A percentile compares a stretch with the other conserved stretches of the same genome.
Evolutionary conservation across 1,139 yeast genomes (phyloP).

Genomic region (Nakaseomyces sp.): DNA sequence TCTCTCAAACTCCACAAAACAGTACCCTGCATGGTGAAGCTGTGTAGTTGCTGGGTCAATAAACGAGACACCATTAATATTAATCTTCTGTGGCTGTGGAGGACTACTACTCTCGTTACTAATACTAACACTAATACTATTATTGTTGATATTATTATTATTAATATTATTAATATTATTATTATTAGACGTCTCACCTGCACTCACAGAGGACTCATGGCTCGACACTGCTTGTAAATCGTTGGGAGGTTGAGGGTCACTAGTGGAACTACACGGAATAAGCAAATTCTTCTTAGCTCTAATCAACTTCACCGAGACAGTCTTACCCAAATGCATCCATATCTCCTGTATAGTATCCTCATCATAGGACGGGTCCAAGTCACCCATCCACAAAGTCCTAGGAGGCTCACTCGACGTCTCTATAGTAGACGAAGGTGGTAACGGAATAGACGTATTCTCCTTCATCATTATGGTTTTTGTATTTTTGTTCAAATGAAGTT

Average conservation of each 20-base stretch:
- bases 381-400: slow-evolving; percentile 88
- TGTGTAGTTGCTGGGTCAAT: slow-evolving; percentile 30
- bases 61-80: slow-evolving; percentile 29
- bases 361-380: slow-evolving; percentile 78
- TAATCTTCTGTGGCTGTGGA: slow-evolving; percentile 16
- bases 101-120: slow-evolving; percentile 4
- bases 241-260: slow-evolving; percentile 10
- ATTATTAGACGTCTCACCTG: too few relatives aligned
- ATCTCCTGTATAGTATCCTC: slow-evolving; percentile 57
- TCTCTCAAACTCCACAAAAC: slow-evolving; percentile 73
- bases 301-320: slow-evolving; percentile 51
- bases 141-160: too few relatives aligned
- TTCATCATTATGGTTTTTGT: not conserved
- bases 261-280: slow-evolving; percentile 28
- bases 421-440: slow-evolving; percentile 12
- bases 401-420: slow-evolving; percentile 35
- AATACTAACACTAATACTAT: too few relatives aligned
- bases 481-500: not conserved
- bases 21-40: slow-evolving; percentile 60
- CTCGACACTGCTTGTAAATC: too few relatives aligned
- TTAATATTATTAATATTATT: too few relatives aligned
- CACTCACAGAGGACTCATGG: too few relatives aligned
- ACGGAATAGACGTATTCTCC: slow-evolving; percentile 9
- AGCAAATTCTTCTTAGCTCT: slow-evolving; percentile 39
- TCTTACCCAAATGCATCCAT: slow-evolving; percentile 51